These are phyloP conservation scores for Basipetospora chlamydospora DNA, from an alignment of 2,329 filamentous ascomycete species.

Conservation along the genomic window DNA sequence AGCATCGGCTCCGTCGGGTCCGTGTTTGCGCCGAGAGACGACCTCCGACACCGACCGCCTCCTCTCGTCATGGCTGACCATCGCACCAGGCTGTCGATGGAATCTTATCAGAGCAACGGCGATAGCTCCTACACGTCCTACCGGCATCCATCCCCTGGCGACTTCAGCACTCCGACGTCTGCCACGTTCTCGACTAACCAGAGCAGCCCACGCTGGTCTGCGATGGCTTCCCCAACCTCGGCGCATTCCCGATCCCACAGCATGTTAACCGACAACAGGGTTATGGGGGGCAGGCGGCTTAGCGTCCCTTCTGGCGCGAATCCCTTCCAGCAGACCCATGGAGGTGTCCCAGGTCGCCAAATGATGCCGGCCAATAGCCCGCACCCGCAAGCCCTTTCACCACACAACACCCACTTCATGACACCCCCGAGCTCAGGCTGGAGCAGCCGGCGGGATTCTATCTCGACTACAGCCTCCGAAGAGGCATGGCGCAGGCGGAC, in stretches of 20 bases:
- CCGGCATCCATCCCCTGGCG: constrained; percentile 52
- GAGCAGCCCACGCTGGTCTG: constrained; percentile 62
- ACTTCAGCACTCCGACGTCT: constrained; percentile 71
- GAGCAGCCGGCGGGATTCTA: constrained; percentile 48
- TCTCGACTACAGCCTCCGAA: constrained; percentile 33
- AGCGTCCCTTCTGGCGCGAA: constrained; percentile 68
- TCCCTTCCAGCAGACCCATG: constrained; percentile 56
- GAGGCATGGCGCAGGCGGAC: constrained; percentile 72
- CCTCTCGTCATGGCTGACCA: constrained; percentile 71
- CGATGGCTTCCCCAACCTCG: constrained; percentile 57
- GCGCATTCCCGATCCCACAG: constrained; percentile 55
- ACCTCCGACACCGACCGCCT: constrained; percentile 58
- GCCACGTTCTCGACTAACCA: constrained; percentile 65
- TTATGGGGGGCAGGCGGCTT: constrained; percentile 57
- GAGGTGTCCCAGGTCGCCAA: constrained; percentile 38
- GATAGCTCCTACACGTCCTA: constrained; percentile 50
- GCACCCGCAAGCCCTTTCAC: too few relatives aligned
- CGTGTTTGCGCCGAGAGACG: constrained; percentile 49
- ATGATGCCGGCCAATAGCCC: constrained; percentile 36
- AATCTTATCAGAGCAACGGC: constrained; percentile 50
- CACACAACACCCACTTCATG: too few relatives aligned
- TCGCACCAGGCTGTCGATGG: constrained; percentile 50
- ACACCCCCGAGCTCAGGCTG: constrained; percentile 32
- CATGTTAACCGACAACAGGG: constrained; percentile 50
- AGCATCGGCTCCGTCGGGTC: constrained; percentile 56